phyloP scores from a whole-genome alignment of 192 early-diverging fungal species.

The Phlyctochytrium bullatum region DNA sequence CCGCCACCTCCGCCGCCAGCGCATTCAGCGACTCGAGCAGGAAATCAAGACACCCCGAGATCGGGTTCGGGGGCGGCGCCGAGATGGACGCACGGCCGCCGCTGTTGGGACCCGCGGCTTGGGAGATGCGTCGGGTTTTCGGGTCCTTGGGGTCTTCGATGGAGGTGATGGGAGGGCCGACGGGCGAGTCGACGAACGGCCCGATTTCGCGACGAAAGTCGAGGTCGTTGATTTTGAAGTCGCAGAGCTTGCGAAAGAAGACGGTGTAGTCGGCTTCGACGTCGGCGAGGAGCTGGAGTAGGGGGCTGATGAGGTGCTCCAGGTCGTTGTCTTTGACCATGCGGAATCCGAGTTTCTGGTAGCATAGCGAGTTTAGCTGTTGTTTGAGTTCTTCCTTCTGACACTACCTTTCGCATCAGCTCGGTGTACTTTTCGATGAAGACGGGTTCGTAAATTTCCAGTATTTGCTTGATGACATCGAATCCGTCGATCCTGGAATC shows the following conservation, averaged over 20 bases:
- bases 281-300: slow-evolving; percentile 58
- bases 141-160: background rate
- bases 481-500: slow-evolving; percentile 25
- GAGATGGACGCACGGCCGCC: background rate
- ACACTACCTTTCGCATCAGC: slow-evolving; percentile 61
- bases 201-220: slow-evolving; percentile 34
- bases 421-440: slow-evolving; percentile 49
- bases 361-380: background rate
- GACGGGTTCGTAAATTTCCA: slow-evolving; percentile 48
- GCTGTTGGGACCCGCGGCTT: background rate
- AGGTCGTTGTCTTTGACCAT: slow-evolving; percentile 44
- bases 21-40: background rate
- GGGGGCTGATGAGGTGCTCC: slow-evolving; percentile 50
- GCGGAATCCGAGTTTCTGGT: slow-evolving; percentile 40
- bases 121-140: background rate
- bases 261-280: slow-evolving; percentile 69
- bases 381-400: background rate
- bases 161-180: background rate
- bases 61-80: background rate
- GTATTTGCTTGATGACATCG: slow-evolving; percentile 52
- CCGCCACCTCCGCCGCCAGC: background rate
- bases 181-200: background rate
- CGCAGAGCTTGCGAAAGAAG: slow-evolving; percentile 69
- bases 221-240: slow-evolving; percentile 46
- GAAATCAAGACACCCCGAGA: background rate